phyloP scores from a whole-genome alignment of 306 rosid genomes.

The Fragaria ananassa region DNA sequence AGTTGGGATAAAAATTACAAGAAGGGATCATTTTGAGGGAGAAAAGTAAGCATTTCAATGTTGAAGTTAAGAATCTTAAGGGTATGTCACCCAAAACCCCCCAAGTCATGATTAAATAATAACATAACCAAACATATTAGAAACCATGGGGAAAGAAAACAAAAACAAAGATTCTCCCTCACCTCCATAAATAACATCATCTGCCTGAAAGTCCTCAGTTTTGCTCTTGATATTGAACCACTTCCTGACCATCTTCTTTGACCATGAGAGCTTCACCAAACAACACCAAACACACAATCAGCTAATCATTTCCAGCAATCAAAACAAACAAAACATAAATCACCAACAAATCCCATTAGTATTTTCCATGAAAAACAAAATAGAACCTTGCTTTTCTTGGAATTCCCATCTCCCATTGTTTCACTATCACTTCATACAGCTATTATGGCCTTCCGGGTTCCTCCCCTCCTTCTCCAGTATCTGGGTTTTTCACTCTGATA shows the following conservation, averaged over 20 bases:
- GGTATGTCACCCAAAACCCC: conserved; percentile 11
- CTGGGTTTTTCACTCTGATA: conserved; percentile 25
- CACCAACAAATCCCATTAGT: conserved; percentile 20
- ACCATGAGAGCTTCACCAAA: conserved; percentile 92
- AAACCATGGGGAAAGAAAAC: conserved; percentile 20
- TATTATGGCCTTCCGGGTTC: conserved; percentile 30
- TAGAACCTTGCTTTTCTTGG: conserved; percentile 89
- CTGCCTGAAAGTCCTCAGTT: conserved; percentile 68
- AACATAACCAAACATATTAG: conserved; percentile 10
- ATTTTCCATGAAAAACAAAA: conserved; percentile 26
- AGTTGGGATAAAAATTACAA: neutral
- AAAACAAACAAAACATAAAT: conserved; percentile 18
- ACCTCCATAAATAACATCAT: conserved; percentile 75
- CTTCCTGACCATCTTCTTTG: conserved; percentile 98
- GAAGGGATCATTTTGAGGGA: conserved; percentile 22
- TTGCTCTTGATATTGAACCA: conserved; percentile 93
- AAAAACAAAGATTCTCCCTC: conserved; percentile 16
- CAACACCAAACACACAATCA: conserved; percentile 44
- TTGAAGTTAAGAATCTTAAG: conserved; percentile 18
- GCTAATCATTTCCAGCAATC: conserved; percentile 27
- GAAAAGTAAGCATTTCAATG: neutral
- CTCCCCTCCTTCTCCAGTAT: conserved; percentile 29
- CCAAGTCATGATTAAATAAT: conserved; percentile 13
- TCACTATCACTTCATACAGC: conserved; percentile 67
- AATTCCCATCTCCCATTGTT: conserved; percentile 87